Conservation (phyloP, 352 stramenopile species). For the Phytophthora meadii region DNA sequence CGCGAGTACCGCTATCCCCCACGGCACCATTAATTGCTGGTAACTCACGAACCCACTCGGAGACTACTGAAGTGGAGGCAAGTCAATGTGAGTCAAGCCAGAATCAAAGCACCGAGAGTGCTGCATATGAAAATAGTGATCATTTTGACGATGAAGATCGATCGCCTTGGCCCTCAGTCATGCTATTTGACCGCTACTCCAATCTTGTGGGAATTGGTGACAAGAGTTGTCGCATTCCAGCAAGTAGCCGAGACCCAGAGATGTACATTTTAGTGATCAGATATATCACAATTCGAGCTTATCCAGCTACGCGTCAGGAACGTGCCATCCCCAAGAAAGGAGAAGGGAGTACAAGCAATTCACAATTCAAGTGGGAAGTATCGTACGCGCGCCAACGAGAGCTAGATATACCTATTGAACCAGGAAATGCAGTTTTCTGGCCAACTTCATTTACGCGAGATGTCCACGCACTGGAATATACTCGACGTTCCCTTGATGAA, state of each 20-base stretch:
- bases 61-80: conserved; percentile 1
- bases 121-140: background rate
- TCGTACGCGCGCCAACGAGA: conserved; percentile 54
- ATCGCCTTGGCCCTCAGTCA: conserved; percentile 32
- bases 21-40: background rate
- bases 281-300: conserved; percentile 30
- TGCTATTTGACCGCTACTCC: conserved; percentile 48
- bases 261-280: conserved; percentile 54
- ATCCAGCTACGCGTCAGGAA: conserved; percentile 46
- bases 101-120: conserved; percentile 4
- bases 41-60: conserved; percentile 1
- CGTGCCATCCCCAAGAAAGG: conserved; percentile 20
- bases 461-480: conserved; percentile 52
- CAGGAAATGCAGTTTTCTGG: conserved; percentile 58
- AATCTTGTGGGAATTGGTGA: conserved; percentile 57
- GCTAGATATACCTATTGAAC: conserved; percentile 18
- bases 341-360: conserved; percentile 18
- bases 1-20: conserved; percentile 6
- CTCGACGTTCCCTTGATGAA: conserved; percentile 39
- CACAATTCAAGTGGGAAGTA: conserved; percentile 33
- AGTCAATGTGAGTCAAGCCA: conserved; percentile 11
- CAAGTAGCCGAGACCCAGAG: conserved; percentile 60
- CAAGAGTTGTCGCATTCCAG: conserved; percentile 53
- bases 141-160: conserved; percentile 23
- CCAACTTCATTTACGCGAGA: conserved; percentile 43